Base-by-base conservation (phyloP, 805 yeast genomes). In the Yueomyces sp. region DNA sequence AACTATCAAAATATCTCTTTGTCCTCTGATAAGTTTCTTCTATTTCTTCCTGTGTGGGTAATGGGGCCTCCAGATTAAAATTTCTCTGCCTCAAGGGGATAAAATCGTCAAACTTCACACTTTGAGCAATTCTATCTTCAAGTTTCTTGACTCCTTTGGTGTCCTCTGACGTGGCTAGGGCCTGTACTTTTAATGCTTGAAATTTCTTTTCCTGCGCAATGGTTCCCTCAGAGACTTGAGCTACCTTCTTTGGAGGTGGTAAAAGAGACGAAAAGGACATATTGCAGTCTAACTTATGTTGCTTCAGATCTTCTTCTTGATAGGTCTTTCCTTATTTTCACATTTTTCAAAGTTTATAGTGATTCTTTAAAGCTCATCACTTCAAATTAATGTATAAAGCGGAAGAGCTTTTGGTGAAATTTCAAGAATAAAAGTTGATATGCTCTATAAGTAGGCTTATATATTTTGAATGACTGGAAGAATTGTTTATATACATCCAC, bases 11-110 rank as follows among this genome's bases (percentile, higher is more conserved):
- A 0, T 81, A 78, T 1, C 30, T 34, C 55, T 67, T 69, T 0
- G 96, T 86, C 41, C 70, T 70, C 5, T 68, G 63, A 1, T 79
- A 66, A 9, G 80, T 72, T 4, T 57, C 65, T 11, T 55, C 57
- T 4, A 77, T 60, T 26, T 70, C 70, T 19, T 68, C 73, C 36
- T 69, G 69, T 1, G 70, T 55, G 0, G 79, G 80, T 32, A 60
- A 51, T 3, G 74, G 68, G 4, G 74, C 52, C 3, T 61, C 50
- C 4, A 74, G 42, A 12, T 64, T 58, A 26, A 65, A 64, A 31
- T 61, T 53, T 46, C 61, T 66, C 54, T 58, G 77, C 49, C 83
- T 69, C 41, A 80, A 60, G 0, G 88, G 87, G 28, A 79, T 70
- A 31, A 82, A 70, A 43, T 76, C 82, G 34, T 70, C 68, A 43